A percentile compares a stretch with the other conserved stretches of the same genome.
Evolutionary conservation across 306 rosid genomes (phyloP).

Genomic region (Trifolium repens): DNA sequence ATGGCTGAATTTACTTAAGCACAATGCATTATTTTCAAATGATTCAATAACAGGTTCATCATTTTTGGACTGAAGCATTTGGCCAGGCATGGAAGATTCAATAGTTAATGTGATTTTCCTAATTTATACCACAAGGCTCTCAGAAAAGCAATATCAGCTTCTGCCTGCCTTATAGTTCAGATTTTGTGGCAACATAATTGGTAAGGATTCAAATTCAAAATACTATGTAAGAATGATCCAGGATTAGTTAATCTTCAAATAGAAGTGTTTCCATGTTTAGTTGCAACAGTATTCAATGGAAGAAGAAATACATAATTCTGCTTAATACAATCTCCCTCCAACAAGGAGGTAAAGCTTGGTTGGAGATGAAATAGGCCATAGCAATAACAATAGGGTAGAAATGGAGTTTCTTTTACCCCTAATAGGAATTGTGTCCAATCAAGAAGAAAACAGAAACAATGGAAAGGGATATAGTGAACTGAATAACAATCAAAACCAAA

Average conservation of each 20-base stretch:
- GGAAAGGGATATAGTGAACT: constrained; percentile 24
- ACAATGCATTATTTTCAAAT: neutral
- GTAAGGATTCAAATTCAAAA: neutral
- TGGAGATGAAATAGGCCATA: constrained; percentile 50
- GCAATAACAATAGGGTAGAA: constrained; percentile 47
- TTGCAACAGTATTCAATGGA: neutral
- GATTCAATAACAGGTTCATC: neutral
- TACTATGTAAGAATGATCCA: neutral
- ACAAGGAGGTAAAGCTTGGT: constrained; percentile 40
- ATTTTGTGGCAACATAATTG: neutral
- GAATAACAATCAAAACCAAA: neutral
- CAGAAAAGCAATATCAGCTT: neutral
- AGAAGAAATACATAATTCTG: constrained; percentile 24
- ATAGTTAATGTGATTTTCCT: neutral
- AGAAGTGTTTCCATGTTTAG: constrained; percentile 3
- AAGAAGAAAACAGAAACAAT: constrained; percentile 45
- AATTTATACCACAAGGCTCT: neutral
- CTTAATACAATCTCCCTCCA: constrained; percentile 35
- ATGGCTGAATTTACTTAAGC: neutral
- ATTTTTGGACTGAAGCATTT: neutral
- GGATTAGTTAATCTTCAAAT: constrained; percentile 1
- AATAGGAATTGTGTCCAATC: constrained; percentile 41
- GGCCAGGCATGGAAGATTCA: neutral
- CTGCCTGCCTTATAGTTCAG: neutral
- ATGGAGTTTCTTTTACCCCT: constrained; percentile 43